Conservation (phyloP, 73 alveolate species). For the Blepharisma japonicum region DNA sequence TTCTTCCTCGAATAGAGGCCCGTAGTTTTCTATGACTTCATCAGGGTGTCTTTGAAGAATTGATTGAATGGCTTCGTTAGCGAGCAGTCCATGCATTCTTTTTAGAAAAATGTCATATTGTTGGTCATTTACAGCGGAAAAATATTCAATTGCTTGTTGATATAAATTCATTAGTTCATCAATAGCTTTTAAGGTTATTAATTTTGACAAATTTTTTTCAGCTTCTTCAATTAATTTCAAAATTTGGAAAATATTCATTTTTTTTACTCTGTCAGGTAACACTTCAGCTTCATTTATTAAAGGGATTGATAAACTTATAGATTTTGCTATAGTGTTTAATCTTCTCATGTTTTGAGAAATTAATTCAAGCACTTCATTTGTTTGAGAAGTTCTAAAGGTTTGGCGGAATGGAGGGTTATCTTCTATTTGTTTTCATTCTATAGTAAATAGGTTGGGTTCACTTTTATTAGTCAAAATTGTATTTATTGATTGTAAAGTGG, state of each 20-base stretch:
- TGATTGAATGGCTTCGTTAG: slow-evolving; percentile 48
- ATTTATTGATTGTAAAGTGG: slow-evolving; percentile 14
- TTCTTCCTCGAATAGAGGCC: neutral
- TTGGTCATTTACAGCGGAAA: slow-evolving; percentile 46
- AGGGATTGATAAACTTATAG: neutral
- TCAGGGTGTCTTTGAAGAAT: slow-evolving; percentile 34
- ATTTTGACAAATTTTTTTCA: slow-evolving; percentile 8
- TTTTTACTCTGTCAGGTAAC: slow-evolving; percentile 22
- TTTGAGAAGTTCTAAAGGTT: neutral
- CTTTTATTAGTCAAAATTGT: neutral
- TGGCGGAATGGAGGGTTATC: slow-evolving; percentile 13
- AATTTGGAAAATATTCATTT: slow-evolving; percentile 27
- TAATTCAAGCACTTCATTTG: slow-evolving; percentile 20
- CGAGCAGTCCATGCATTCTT: slow-evolving; percentile 48
- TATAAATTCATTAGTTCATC: slow-evolving; percentile 18
- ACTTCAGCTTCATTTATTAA: slow-evolving; percentile 27
- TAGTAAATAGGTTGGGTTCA: neutral
- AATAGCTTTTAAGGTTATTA: neutral
- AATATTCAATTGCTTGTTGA: slow-evolving; percentile 32
- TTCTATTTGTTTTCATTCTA: slow-evolving; percentile 32
- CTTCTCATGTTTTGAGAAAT: neutral
- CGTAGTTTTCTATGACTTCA: no score
- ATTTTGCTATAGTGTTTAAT: neutral
- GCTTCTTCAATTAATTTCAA: neutral
- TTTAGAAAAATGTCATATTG: slow-evolving; percentile 50